Evolutionary conservation across 2,329 filamentous ascomycete genomes (phyloP).

Genomic region (Diplodia corticola): DNA sequence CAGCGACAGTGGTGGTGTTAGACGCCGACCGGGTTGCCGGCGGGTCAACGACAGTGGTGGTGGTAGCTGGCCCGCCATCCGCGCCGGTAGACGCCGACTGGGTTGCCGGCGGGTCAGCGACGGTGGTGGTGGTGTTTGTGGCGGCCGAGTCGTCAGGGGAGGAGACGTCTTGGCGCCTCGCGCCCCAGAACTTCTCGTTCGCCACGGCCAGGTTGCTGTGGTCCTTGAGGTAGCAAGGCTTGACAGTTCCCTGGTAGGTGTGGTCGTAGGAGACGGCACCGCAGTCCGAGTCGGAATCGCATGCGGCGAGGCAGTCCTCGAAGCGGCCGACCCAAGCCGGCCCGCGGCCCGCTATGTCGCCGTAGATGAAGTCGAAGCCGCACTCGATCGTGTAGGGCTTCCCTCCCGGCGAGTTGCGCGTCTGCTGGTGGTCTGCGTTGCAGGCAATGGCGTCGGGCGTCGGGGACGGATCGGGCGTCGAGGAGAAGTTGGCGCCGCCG

Average conservation of each 20-base stretch:
- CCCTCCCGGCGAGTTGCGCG: background rate
- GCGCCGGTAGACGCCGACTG: no score
- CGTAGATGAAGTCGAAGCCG: background rate
- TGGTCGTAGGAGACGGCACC: background rate
- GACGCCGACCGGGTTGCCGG: no score
- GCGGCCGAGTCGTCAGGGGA: background rate
- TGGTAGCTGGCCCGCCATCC: no score
- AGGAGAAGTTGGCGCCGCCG: no score
- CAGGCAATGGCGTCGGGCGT: background rate
- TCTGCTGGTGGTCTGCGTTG: background rate
- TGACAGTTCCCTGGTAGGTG: background rate
- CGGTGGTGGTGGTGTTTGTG: background rate
- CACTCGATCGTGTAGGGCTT: background rate
- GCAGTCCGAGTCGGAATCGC: background rate
- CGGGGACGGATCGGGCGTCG: no score
- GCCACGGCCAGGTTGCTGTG: background rate
- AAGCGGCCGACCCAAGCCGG: background rate
- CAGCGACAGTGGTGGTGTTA: background rate
- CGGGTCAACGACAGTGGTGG: background rate
- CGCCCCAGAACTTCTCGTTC: background rate
- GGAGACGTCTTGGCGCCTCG: background rate
- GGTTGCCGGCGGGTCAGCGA: no score
- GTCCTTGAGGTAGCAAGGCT: slow-evolving; percentile 8
- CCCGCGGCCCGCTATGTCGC: background rate
- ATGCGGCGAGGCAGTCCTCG: background rate